Evolutionary conservation across 2,329 filamentous ascomycete genomes (phyloP).

Genomic region (Claviceps africana): DNA sequence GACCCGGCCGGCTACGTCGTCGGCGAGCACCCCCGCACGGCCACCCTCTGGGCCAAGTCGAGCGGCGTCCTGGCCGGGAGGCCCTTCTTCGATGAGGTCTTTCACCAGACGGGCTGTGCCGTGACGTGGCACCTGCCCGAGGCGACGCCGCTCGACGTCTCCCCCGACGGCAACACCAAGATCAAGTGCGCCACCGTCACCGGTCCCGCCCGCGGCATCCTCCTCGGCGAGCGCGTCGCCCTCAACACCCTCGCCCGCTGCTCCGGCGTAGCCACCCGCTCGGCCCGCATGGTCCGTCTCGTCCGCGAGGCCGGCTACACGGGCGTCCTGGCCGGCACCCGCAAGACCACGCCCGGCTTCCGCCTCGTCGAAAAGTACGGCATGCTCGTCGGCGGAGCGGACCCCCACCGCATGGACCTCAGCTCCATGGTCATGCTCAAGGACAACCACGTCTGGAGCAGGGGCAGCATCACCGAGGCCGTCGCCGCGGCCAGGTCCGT

Average conservation of each 20-base stretch:
- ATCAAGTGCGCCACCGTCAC: slow-evolving; percentile 63
- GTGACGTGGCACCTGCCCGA: slow-evolving; percentile 79
- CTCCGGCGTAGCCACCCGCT: slow-evolving; percentile 73
- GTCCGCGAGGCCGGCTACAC: slow-evolving; percentile 56
- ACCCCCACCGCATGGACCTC: slow-evolving; percentile 82
- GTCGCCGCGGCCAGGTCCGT: slow-evolving; percentile 71
- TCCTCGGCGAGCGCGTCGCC: slow-evolving; percentile 87
- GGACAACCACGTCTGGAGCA: slow-evolving; percentile 95
- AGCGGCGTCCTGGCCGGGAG: slow-evolving; percentile 74
- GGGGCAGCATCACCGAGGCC: slow-evolving; percentile 72
- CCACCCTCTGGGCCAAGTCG: slow-evolving; percentile 57
- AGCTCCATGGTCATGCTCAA: slow-evolving; percentile 97
- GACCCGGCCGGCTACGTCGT: slow-evolving; percentile 98
- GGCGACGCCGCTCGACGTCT: slow-evolving; percentile 33
- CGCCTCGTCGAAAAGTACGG: slow-evolving; percentile 95
- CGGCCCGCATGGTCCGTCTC: slow-evolving; percentile 37
- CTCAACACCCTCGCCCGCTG: slow-evolving; percentile 83
- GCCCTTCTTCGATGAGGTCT: slow-evolving; percentile 92
- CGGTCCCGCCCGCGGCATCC: slow-evolving; percentile 64
- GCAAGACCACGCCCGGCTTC: slow-evolving; percentile 95
- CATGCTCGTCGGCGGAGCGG: slow-evolving; percentile 86
- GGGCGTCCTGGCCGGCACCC: slow-evolving; percentile 79
- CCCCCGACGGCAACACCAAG: slow-evolving; percentile 8
- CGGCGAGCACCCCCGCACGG: slow-evolving; percentile 50
- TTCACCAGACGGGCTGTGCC: slow-evolving; percentile 76